Conservation (phyloP, 768 basidiomycete species). For the Tricholoma sp. region DNA sequence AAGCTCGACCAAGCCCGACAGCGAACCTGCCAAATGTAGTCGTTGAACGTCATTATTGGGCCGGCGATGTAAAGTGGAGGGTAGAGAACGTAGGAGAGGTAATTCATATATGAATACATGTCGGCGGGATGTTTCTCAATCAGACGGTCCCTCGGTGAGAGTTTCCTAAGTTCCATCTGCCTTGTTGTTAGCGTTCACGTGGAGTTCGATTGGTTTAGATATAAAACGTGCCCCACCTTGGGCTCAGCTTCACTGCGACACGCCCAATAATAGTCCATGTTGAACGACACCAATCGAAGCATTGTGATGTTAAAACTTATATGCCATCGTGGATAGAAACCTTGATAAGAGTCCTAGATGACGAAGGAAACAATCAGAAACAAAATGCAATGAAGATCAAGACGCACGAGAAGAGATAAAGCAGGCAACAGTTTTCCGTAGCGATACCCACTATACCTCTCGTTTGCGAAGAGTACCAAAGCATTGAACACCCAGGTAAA, state of each 20-base stretch:
- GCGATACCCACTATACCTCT: slow-evolving; percentile 67
- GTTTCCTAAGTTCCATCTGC: slow-evolving; percentile 15
- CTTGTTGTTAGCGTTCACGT: slow-evolving; percentile 1
- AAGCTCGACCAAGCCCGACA: background rate
- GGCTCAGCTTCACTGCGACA: slow-evolving; percentile 31
- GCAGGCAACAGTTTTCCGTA: slow-evolving; percentile 52
- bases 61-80: slow-evolving; percentile 94
- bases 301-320: slow-evolving; percentile 94
- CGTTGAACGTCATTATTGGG: slow-evolving; percentile 94
- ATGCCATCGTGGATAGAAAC: slow-evolving; percentile 89
- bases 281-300: slow-evolving; percentile 89
- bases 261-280: slow-evolving; percentile 91
- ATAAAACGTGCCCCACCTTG: slow-evolving; percentile 31
- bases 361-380: slow-evolving; percentile 6
- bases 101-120: slow-evolving; percentile 66
- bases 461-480: slow-evolving; percentile 69
- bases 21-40: slow-evolving; percentile 83
- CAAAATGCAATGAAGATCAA: background rate
- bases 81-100: slow-evolving; percentile 83
- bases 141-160: slow-evolving; percentile 59
- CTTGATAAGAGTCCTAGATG: slow-evolving; percentile 58
- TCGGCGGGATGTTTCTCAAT: slow-evolving; percentile 46
- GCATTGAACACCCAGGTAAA: slow-evolving; percentile 78
- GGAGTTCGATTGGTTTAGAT: slow-evolving; percentile 19
- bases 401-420: slow-evolving; percentile 58